Evolutionary conservation across 169 alveolate genomes (phyloP), one percentile per base, ranked within the genome.

Genomic region (Plasmodium chabaudi): DNA sequence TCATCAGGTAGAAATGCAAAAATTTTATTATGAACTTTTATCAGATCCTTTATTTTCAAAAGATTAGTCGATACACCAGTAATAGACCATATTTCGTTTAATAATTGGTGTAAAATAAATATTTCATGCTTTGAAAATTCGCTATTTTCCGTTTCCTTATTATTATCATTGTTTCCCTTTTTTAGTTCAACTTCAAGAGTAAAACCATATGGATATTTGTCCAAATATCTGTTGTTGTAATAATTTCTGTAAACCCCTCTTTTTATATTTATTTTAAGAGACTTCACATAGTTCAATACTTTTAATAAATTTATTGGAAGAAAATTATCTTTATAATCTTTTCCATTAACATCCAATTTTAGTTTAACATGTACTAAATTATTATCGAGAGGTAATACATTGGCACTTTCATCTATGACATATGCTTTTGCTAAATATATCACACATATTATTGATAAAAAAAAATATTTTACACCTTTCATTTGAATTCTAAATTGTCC

Each of bases 1-100:
- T 79, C 89, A 64, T 79, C 89, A 65, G 89, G 89, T 55, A 79
- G 56, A 55, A 79, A 79, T 53, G 89, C 89, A 79, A 79, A 79
- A 65, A 79, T 79, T 79, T 79, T 60, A 65, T 79, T 79, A 67
- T 79, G 44, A 47, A 79, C 46, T 79, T 61, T 79, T 46, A 79
- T 79, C 57, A 79, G 25, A 79, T 79, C 55, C 68, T 67, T 79
- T 44, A 57, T 79, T 79, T 79, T 67, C 39, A 79, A 55, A 69
- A 79, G 89, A 55, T 79, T 79, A 59, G 84, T 79, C 47, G 89
- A 69, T 21, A 79, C 51, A 60, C 89, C 89, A 34, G 89, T 79
- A 69, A 79, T 79, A 42, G 84, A 65, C 89, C 89, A 79, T 65
- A 79, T 64, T 25, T 79, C 89, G 59, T 79, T 79, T 49, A 79